phyloP scores from a whole-genome alignment of 2,329 filamentous ascomycete genomes.

The Pseudophaeomoniella oleicola region DNA sequence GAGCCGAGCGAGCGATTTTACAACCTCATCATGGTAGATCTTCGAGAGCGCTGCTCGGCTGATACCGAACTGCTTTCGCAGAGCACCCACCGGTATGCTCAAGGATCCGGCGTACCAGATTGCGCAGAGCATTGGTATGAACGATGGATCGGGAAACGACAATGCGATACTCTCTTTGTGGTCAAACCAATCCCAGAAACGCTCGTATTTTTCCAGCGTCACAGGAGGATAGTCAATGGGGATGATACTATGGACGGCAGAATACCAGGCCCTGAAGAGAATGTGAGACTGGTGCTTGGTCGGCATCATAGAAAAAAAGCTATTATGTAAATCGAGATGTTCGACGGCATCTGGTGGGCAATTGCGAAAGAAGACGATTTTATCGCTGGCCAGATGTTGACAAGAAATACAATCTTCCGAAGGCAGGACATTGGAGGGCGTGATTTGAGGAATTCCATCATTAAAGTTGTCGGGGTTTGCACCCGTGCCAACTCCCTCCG shows the following conservation, averaged over 20 bases:
- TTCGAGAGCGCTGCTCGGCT: conserved; percentile 21
- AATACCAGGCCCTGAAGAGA: conserved; percentile 31
- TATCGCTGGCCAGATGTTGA: conserved; percentile 18
- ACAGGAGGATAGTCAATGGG: conserved; percentile 29
- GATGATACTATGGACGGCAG: conserved; percentile 29
- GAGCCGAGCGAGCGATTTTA: conserved; percentile 25
- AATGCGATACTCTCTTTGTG: conserved; percentile 18
- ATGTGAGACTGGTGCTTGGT: conserved; percentile 30
- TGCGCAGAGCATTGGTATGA: conserved; percentile 29
- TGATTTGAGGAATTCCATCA: conserved; percentile 3
- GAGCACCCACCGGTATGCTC: conserved; percentile 22
- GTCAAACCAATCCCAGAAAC: conserved; percentile 32
- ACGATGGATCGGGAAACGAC: conserved; percentile 22
- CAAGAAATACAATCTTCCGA: conserved; percentile 8
- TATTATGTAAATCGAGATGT: conserved; percentile 19
- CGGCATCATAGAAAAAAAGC: conserved; percentile 27
- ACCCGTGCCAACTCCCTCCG: background rate
- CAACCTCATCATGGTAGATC: conserved; percentile 26
- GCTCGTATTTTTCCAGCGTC: conserved; percentile 23
- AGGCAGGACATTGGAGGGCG: conserved; percentile 1
- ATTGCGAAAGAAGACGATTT: conserved; percentile 21
- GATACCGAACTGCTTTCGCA: conserved; percentile 8
- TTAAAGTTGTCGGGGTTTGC: conserved; percentile 6
- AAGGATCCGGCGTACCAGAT: conserved; percentile 35
- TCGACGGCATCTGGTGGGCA: conserved; percentile 20